Evolutionary conservation across 306 rosid species (phyloP).

Genomic region (Boehmeria nivea): DNA sequence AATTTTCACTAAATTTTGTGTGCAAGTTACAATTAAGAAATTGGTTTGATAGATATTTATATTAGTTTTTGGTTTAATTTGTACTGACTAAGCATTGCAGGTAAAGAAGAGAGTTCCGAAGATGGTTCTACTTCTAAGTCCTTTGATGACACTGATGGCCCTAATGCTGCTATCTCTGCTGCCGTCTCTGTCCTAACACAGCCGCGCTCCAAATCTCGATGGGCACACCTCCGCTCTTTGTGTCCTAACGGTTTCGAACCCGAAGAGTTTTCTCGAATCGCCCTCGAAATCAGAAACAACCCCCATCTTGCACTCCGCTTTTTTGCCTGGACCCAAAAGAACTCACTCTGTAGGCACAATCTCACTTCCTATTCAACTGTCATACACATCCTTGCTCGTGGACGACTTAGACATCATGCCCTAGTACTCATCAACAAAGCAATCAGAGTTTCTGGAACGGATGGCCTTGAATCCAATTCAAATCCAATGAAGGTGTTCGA

Average conservation of each 20-base stretch:
- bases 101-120: too few species aligned
- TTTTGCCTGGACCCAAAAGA: slow-evolving; percentile 54
- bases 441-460: slow-evolving; percentile 25
- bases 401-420: slow-evolving; percentile 55
- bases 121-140: too few species aligned
- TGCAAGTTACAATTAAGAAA: too few species aligned
- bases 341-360: slow-evolving; percentile 56
- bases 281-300: slow-evolving; percentile 49
- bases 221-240: slow-evolving; percentile 51
- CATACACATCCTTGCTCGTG: slow-evolving; percentile 67
- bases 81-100: too few species aligned
- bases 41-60: too few species aligned
- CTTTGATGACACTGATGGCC: too few species aligned
- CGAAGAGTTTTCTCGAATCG: slow-evolving; percentile 46
- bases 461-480: slow-evolving; percentile 19
- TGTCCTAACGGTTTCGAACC: slow-evolving; percentile 52
- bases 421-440: slow-evolving; percentile 37
- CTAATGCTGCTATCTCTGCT: slow-evolving; percentile 18
- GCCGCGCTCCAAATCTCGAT: slow-evolving; percentile 72
- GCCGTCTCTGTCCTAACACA: slow-evolving; percentile 55
- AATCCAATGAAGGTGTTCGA: slow-evolving; percentile 50
- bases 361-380: slow-evolving; percentile 57
- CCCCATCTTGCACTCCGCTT: slow-evolving; percentile 68
- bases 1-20: too few species aligned
- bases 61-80: too few species aligned